Evolutionary conservation across 805 yeast species (phyloP).

Genomic region (Lipomyces yamanashiensis): DNA sequence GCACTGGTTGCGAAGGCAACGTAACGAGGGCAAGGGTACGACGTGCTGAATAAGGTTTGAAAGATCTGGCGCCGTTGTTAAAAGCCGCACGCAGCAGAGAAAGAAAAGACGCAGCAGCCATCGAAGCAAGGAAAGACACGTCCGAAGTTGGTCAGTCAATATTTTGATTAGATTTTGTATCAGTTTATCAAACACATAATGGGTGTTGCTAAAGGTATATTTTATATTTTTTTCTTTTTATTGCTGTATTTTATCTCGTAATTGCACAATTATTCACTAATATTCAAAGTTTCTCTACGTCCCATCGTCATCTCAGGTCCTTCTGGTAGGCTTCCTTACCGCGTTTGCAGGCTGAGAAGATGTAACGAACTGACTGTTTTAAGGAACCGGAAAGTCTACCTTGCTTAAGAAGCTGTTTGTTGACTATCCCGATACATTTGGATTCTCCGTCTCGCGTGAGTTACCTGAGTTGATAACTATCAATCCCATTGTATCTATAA

Average conservation of each 20-base stretch:
- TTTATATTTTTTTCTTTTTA: neutral
- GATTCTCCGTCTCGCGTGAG: conserved; percentile 82
- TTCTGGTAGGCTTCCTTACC: conserved; percentile 54
- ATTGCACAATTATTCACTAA: neutral
- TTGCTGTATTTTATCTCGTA: neutral
- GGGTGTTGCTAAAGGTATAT: conserved; percentile 1
- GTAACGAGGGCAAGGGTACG: neutral
- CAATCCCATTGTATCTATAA: neutral
- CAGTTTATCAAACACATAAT: neutral
- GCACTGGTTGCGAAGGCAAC: conserved; percentile 18
- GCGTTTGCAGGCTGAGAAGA: too few species aligned
- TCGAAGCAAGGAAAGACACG: neutral
- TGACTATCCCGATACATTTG: conserved; percentile 87
- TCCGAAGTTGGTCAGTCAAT: neutral
- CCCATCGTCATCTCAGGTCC: conserved; percentile 98
- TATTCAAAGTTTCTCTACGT: conserved; percentile 24
- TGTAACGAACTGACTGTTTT: neutral
- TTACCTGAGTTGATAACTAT: conserved; percentile 7
- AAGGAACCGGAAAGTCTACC: conserved; percentile 90
- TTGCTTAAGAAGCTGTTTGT: conserved; percentile 84
- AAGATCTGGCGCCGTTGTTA: neutral
- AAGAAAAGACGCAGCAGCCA: neutral
- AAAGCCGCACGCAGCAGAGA: conserved; percentile 7
- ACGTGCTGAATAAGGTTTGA: neutral
- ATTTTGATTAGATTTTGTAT: neutral